These are phyloP conservation scores for Phlebiopsis flavidoalba DNA, from an alignment of 768 basidiomycete species.

Conservation along the genomic window DNA sequence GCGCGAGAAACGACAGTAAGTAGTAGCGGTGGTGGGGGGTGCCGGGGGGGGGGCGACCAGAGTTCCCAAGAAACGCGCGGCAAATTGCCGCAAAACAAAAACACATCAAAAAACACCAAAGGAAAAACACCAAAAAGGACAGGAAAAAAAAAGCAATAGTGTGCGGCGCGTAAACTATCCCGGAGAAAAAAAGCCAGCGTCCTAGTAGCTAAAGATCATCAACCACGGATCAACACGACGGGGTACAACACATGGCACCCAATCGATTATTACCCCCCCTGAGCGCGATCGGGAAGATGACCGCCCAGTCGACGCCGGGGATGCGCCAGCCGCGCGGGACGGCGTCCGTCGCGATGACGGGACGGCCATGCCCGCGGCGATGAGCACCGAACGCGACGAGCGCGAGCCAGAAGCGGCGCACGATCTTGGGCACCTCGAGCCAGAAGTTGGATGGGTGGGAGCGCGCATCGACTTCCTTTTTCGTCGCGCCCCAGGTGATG, in stretches of 20 bases:
- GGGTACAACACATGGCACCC: slow-evolving; percentile 72
- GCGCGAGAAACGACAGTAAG: too few relatives aligned
- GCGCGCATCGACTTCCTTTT: slow-evolving; percentile 79
- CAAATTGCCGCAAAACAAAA: too few relatives aligned
- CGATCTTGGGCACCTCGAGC: slow-evolving; percentile 81
- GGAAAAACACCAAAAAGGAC: too few relatives aligned
- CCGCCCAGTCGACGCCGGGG: slow-evolving; percentile 59
- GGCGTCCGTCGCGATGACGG: slow-evolving; percentile 42
- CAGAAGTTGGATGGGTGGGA: slow-evolving; percentile 95
- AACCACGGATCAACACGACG: slow-evolving; percentile 81
- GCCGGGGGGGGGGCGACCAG: too few relatives aligned
- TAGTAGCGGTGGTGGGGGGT: too few relatives aligned
- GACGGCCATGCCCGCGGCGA: slow-evolving; percentile 43
- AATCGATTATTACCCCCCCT: too few relatives aligned
- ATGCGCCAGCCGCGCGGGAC: slow-evolving; percentile 66
- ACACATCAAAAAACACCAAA: too few relatives aligned
- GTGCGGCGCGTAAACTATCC: too few relatives aligned
- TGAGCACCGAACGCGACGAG: slow-evolving; percentile 49
- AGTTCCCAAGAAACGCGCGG: too few relatives aligned
- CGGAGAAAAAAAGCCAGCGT: neutral
- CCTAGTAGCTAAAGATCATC: slow-evolving; percentile 71
- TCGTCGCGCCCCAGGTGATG: slow-evolving; percentile 53
- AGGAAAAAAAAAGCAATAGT: too few relatives aligned
- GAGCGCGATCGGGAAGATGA: slow-evolving; percentile 72
- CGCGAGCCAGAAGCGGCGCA: slow-evolving; percentile 70